phyloP scores from a whole-genome alignment of 257 asterid species.

The Jasminum sambac region DNA sequence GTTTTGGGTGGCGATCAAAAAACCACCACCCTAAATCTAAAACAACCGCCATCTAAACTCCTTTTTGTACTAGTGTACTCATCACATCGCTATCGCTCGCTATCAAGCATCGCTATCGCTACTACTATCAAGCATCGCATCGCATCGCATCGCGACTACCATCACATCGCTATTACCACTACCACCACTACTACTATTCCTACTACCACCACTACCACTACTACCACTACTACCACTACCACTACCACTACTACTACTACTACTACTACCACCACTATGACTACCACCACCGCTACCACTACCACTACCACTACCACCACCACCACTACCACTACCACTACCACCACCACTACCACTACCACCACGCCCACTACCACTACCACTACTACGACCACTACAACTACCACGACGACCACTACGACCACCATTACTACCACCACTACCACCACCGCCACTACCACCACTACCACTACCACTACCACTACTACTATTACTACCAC shows the following conservation, averaged over 20 bases:
- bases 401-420: not conserved
- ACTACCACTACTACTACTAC: not conserved
- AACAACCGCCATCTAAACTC: too few relatives aligned
- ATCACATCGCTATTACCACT: not conserved
- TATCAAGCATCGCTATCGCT: not conserved
- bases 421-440: not conserved
- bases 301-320: not conserved
- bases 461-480: constrained; percentile 1
- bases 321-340: not conserved
- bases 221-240: not conserved
- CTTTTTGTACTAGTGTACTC: too few relatives aligned
- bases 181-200: not conserved
- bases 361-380: not conserved
- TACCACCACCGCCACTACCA: not conserved
- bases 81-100: too few relatives aligned
- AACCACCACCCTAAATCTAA: too few relatives aligned
- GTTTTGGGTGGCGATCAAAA: too few relatives aligned
- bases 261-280: not conserved
- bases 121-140: not conserved
- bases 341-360: not conserved
- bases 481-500: not conserved
- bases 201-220: not conserved
- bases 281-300: not conserved
- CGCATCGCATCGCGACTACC: not conserved
- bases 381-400: not conserved